These are phyloP conservation scores for Beta corolliflora DNA, from an alignment of 179 eudicot species.

Conservation along the genomic window DNA sequence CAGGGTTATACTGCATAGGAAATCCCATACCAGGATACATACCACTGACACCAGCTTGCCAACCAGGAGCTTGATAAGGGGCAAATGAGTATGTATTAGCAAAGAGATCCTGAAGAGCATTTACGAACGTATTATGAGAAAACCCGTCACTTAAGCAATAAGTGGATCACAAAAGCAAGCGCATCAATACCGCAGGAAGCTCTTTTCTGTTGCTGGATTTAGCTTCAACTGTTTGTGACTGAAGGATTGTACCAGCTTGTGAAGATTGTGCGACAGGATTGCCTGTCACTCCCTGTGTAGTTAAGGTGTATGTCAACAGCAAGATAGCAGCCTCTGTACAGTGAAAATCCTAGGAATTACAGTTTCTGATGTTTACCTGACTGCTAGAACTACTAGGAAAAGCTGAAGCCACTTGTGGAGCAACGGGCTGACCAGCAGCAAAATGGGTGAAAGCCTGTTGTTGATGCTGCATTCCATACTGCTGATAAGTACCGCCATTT, in stretches of 20 bases:
- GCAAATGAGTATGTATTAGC: slow-evolving; percentile 50
- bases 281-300: slow-evolving; percentile 39
- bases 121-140: slow-evolving; percentile 20
- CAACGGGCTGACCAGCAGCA: slow-evolving; percentile 38
- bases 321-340: slow-evolving; percentile 30
- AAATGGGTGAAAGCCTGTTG: slow-evolving; percentile 46
- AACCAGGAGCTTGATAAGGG: slow-evolving; percentile 55
- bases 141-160: slow-evolving; percentile 4
- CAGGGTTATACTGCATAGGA: slow-evolving; percentile 62
- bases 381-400: slow-evolving; percentile 40
- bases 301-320: slow-evolving; percentile 31
- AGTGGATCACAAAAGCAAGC: slow-evolving; percentile 16
- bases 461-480: slow-evolving; percentile 54
- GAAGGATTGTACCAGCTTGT: slow-evolving; percentile 34
- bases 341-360: not conserved
- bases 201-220: slow-evolving; percentile 56
- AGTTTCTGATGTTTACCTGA: slow-evolving; percentile 41
- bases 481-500: slow-evolving; percentile 47
- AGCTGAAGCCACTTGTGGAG: slow-evolving; percentile 37
- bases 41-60: slow-evolving; percentile 55
- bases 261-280: slow-evolving; percentile 43
- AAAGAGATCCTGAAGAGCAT: slow-evolving; percentile 66
- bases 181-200: slow-evolving; percentile 65
- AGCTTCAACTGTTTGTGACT: slow-evolving; percentile 40
- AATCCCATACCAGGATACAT: slow-evolving; percentile 55